These are phyloP conservation scores for Candida manassasensis DNA, from an alignment of 805 yeast species.

Conservation along the genomic window DNA sequence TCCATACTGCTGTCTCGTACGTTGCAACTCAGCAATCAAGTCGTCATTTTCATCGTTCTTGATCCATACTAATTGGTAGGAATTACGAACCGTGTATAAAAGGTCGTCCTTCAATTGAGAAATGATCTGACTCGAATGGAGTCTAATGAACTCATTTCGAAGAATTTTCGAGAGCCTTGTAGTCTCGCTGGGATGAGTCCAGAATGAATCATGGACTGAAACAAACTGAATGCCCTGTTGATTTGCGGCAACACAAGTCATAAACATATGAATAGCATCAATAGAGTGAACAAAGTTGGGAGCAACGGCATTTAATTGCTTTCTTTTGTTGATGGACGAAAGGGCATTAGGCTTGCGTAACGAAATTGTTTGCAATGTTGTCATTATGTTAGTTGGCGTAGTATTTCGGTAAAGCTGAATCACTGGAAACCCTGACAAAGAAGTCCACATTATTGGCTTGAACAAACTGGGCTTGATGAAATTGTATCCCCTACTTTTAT, in stretches of 20 bases:
- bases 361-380: slow-evolving; percentile 19
- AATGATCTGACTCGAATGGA: slow-evolving; percentile 26
- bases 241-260: slow-evolving; percentile 28
- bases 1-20: slow-evolving; percentile 8
- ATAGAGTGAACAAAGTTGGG: slow-evolving; percentile 42
- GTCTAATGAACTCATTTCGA: slow-evolving; percentile 31
- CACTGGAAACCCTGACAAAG: slow-evolving; percentile 38
- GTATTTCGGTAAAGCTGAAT: slow-evolving; percentile 29
- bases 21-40: slow-evolving; percentile 5
- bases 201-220: slow-evolving; percentile 41
- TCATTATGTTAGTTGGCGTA: slow-evolving; percentile 10
- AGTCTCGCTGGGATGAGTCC: slow-evolving; percentile 37
- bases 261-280: slow-evolving; percentile 35
- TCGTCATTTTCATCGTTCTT: slow-evolving; percentile 11
- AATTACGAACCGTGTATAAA: slow-evolving; percentile 15
- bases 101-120: slow-evolving; percentile 24
- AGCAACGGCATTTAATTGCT: slow-evolving; percentile 35
- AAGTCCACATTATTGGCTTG: slow-evolving; percentile 40
- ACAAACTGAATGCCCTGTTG: slow-evolving; percentile 23
- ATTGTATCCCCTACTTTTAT: background rate
- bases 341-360: slow-evolving; percentile 15
- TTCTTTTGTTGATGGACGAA: slow-evolving; percentile 22
- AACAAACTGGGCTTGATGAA: slow-evolving; percentile 17
- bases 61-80: slow-evolving; percentile 33
- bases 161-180: slow-evolving; percentile 20